Conservation (phyloP, 179 eudicot species). For the Actinidia chinensis region DNA sequence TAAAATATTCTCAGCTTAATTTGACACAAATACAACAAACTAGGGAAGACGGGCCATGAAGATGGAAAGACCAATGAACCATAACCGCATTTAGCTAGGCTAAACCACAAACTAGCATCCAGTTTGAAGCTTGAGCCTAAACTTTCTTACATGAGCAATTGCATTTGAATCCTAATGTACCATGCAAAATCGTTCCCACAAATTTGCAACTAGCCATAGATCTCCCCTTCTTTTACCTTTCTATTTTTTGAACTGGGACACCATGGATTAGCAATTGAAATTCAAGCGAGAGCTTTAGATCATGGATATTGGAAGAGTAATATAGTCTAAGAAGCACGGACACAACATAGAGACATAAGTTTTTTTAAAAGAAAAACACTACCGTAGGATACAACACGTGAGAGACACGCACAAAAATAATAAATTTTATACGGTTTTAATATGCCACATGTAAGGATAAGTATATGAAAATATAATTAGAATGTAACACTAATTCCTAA, state of each 20-base stretch:
- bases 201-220: neutral
- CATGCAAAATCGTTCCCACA: neutral
- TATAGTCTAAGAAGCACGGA: no score
- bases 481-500: no score
- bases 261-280: neutral
- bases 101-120: neutral
- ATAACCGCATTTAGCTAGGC: neutral
- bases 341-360: no score
- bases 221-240: neutral
- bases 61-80: neutral
- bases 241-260: no score
- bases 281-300: neutral
- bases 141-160: neutral
- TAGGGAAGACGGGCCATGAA: neutral
- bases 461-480: no score
- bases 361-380: no score
- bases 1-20: conserved; percentile 5
- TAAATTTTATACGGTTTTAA: no score
- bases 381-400: no score
- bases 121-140: neutral
- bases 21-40: neutral
- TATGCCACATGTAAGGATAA: no score
- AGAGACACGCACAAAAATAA: no score
- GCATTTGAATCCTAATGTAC: neutral
- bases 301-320: no score